phyloP scores from a whole-genome alignment of 1,139 yeast genomes.

The Diutina rugosa region DNA sequence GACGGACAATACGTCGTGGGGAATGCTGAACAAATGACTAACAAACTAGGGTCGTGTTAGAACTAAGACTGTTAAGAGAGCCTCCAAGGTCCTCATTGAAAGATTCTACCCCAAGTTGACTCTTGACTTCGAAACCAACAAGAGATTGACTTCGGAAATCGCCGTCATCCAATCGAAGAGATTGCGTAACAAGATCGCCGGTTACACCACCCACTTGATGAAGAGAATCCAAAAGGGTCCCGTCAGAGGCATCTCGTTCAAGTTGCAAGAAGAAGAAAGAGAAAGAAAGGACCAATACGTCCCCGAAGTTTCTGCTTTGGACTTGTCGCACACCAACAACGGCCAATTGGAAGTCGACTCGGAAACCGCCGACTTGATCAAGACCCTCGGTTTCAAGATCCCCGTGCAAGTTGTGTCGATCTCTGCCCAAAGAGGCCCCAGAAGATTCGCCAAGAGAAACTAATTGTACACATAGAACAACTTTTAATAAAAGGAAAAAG shows the following conservation, averaged over 20 bases:
- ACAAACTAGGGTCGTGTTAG: constrained; percentile 88
- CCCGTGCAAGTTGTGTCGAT: constrained; percentile 87
- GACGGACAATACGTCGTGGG: neutral
- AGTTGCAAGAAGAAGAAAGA: constrained; percentile 99
- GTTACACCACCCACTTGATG: constrained; percentile 99
- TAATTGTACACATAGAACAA: constrained; percentile 20
- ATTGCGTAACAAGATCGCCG: constrained; percentile 99
- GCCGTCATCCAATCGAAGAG: constrained; percentile 99
- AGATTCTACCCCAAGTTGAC: constrained; percentile 99
- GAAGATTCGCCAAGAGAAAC: constrained; percentile 95
- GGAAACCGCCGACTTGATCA: constrained; percentile 95
- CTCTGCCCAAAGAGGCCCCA: constrained; percentile 84
- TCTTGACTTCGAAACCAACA: constrained; percentile 99
- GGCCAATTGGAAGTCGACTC: constrained; percentile 96
- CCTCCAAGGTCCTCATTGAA: constrained; percentile 99
- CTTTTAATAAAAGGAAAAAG: constrained; percentile 2
- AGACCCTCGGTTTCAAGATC: constrained; percentile 91
- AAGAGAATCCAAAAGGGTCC: constrained; percentile 99
- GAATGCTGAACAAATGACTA: neutral
- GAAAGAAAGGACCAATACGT: constrained; percentile 99
- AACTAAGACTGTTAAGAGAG: constrained; percentile 99
- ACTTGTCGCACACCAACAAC: constrained; percentile 81
- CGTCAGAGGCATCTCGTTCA: constrained; percentile 99
- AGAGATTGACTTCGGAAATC: constrained; percentile 96
- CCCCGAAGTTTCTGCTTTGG: constrained; percentile 99